Conservation (phyloP, 2,329 filamentous ascomycete genomes). For the Cercospora nicotianae region DNA sequence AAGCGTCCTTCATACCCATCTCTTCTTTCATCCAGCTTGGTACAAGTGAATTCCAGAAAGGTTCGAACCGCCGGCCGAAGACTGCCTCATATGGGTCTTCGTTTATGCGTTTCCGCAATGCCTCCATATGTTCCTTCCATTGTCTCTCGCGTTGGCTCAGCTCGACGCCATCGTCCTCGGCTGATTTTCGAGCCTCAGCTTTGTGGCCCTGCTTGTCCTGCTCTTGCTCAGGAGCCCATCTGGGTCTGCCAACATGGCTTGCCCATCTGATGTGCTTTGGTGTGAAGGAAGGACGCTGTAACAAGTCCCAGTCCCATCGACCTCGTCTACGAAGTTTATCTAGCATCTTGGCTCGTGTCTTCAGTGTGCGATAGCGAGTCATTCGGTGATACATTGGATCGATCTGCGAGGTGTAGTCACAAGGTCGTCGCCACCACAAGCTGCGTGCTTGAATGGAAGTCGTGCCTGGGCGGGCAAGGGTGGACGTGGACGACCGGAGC, state of each 20-base stretch:
- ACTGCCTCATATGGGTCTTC: conserved; percentile 47
- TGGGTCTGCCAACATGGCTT: conserved; percentile 30
- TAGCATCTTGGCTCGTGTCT: conserved; percentile 36
- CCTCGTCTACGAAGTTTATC: conserved; percentile 35
- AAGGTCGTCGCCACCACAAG: conserved; percentile 32
- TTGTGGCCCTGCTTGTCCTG: conserved; percentile 20
- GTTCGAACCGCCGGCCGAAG: conserved; percentile 44
- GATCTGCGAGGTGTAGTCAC: conserved; percentile 34
- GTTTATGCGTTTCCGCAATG: conserved; percentile 39
- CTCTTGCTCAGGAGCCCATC: conserved; percentile 24
- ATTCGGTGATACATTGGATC: conserved; percentile 38
- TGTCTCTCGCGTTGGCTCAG: conserved; percentile 34
- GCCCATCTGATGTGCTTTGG: conserved; percentile 36
- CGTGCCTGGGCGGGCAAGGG: conserved; percentile 19
- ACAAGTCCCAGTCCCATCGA: conserved; percentile 36
- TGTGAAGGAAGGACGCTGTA: conserved; percentile 31
- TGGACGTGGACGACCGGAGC: conserved; percentile 20
- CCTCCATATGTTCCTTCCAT: conserved; percentile 40
- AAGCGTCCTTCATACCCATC: conserved; percentile 26
- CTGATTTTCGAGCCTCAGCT: conserved; percentile 18
- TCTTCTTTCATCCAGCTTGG: conserved; percentile 37
- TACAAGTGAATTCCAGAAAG: conserved; percentile 38
- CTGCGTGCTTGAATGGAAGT: conserved; percentile 23
- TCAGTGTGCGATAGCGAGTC: conserved; percentile 33
- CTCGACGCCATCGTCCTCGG: conserved; percentile 30